Percentiles rank a stretch among this genome's conserved stretches.
Conservation (phyloP, 345 rosid species). For the Bretschneidera sinensis region DNA sequence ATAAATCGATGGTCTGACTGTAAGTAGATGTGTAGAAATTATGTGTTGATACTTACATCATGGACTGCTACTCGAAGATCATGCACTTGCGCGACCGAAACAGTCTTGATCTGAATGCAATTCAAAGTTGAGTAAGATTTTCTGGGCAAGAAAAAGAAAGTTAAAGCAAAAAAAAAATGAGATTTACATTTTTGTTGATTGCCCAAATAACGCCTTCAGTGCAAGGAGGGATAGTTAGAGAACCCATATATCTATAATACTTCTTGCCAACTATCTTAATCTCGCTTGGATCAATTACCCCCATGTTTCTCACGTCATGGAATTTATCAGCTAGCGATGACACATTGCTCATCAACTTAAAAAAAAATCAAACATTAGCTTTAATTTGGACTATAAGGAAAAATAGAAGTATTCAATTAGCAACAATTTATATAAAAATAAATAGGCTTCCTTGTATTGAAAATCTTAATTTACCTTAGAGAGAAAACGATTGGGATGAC, state of each 20-base stretch:
- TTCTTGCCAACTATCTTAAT: slow-evolving; percentile 43
- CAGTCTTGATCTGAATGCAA: slow-evolving; percentile 28
- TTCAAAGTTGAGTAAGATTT: background rate
- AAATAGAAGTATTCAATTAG: background rate
- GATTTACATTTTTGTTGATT: slow-evolving; percentile 43
- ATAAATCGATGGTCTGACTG: too few relatives aligned
- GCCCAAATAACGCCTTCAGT: slow-evolving; percentile 73
- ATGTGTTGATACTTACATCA: slow-evolving; percentile 58
- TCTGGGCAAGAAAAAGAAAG: background rate
- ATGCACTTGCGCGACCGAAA: slow-evolving; percentile 38
- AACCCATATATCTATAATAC: slow-evolving; percentile 66
- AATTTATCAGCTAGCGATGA: slow-evolving; percentile 18
- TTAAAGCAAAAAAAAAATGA: background rate
- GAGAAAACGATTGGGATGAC: slow-evolving; percentile 47
- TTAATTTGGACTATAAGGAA: background rate
- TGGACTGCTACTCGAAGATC: slow-evolving; percentile 42
- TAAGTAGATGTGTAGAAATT: too few relatives aligned
- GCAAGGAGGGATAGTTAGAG: slow-evolving; percentile 85
- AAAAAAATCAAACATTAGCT: background rate
- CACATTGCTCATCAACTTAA: slow-evolving; percentile 28
- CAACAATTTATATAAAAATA: too few relatives aligned
- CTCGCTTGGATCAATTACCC: slow-evolving; percentile 45
- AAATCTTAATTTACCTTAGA: slow-evolving; percentile 42
- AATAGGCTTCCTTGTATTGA: too few relatives aligned
- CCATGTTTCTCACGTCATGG: slow-evolving; percentile 27